A percentile compares a stretch with the other conserved stretches of the same genome.
Conservation (phyloP, 805 yeast species). For the Wickerhamiella nectarea region DNA sequence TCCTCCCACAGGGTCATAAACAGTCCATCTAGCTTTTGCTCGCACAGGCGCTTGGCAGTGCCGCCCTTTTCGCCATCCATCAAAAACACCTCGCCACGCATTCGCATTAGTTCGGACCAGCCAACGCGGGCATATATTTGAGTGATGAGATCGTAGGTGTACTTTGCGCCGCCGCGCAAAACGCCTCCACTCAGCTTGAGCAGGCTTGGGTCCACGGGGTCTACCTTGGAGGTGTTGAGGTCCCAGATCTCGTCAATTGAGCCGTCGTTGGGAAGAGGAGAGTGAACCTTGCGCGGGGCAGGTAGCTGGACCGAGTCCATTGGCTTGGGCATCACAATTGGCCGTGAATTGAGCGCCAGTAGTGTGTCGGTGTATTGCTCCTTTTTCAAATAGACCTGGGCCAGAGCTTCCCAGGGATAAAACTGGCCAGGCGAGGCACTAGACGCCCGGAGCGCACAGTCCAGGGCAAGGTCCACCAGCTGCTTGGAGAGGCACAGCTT, state of each 20-base stretch:
- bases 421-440: slow-evolving; percentile 64
- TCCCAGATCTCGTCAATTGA: slow-evolving; percentile 38
- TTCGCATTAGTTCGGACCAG: slow-evolving; percentile 62
- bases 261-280: slow-evolving; percentile 45
- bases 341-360: slow-evolving; percentile 57
- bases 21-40: slow-evolving; percentile 65
- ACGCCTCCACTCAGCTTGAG: slow-evolving; percentile 38
- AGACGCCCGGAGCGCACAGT: slow-evolving; percentile 46
- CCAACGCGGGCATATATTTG: slow-evolving; percentile 55
- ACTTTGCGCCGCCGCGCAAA: slow-evolving; percentile 39
- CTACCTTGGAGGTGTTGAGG: slow-evolving; percentile 20
- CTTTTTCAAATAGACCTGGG: slow-evolving; percentile 43
- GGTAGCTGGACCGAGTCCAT: slow-evolving; percentile 36
- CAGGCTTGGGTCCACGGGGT: slow-evolving; percentile 34
- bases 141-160: slow-evolving; percentile 59
- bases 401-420: slow-evolving; percentile 53
- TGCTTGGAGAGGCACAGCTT: slow-evolving; percentile 44
- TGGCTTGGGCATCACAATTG: slow-evolving; percentile 42
- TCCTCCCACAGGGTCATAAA: slow-evolving; percentile 61
- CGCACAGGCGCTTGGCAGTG: slow-evolving; percentile 46
- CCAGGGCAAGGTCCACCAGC: slow-evolving; percentile 41
- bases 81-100: slow-evolving; percentile 60
- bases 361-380: slow-evolving; percentile 49
- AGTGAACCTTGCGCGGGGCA: slow-evolving; percentile 31
- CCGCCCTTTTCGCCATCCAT: slow-evolving; percentile 51